Base-by-base conservation (phyloP, 345 rosid genomes). In the Dipteronia sinensis region DNA sequence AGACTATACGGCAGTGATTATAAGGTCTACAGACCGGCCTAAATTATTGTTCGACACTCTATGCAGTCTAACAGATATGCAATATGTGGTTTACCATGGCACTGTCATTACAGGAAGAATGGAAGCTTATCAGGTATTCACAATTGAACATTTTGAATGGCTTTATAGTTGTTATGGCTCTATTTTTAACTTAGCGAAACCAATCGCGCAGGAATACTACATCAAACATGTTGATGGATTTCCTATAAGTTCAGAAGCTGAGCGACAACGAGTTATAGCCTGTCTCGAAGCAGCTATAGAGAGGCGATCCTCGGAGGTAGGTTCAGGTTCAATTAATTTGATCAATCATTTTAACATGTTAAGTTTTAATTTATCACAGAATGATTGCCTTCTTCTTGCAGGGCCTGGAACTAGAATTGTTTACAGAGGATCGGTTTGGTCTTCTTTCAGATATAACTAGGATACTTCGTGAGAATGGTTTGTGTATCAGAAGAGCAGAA, bases 251-350 rank as follows among this genome's bases (percentile, higher is more conserved):
- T 88, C 90, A 11, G 89, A 89, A 69, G 87, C 88, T 58, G 93
- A 89, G 80, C 77, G 85, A 69, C 89, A 87, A 72, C 90, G 90
- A 9, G 83, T 89, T 68, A 74, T 67, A 9, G 86, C 80, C 15
- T 87, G 92, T 75, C 88, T 89, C 70, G 88, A 89, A 83, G 92
- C 92, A 73, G 92, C 92, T 71, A 83, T 89, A 20, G 89, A 89
- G 80, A 79, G 92, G 77, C 82, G 92, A 65, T 85, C 84, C 73
- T 76, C 75, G 2, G 87, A 85, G 87, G 91, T 80, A 25, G 55
- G 29, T 72, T 40, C 47, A 25, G 55, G 29, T 72, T 40, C 47
- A 67, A 51, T 17, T 1, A 34, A 9, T 34, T 16, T 44, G 38
- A 74, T 27, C 15, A 49, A 72, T 51, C 7, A 19, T 17, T 65